Conservation (phyloP, 73 alveolate genomes). For the Paramecium octaurelia region DNA sequence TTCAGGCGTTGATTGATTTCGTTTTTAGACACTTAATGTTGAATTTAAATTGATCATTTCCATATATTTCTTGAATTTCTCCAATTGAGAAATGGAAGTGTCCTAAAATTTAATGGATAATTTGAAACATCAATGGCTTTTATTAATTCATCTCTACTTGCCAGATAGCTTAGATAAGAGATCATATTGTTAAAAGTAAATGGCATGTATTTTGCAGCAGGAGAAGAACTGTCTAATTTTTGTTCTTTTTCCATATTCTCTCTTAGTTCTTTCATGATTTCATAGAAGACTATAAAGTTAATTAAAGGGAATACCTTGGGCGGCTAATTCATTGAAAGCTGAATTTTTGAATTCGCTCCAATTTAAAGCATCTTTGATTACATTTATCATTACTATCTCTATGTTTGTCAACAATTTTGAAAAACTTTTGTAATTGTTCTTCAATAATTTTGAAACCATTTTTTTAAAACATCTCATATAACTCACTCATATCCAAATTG, state of each 20-base stretch:
- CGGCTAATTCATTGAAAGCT: slow-evolving; percentile 6
- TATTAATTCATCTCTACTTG: not conserved
- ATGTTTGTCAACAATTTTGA: slow-evolving; percentile 13
- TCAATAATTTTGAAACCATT: slow-evolving; percentile 28
- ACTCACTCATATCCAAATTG: slow-evolving; percentile 1
- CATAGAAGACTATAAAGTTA: not conserved
- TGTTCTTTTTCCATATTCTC: not conserved
- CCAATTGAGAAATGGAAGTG: not conserved
- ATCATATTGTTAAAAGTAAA: not conserved
- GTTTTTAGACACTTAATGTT: not conserved
- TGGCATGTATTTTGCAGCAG: slow-evolving; percentile 43
- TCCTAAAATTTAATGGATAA: not conserved
- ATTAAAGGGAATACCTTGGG: not conserved
- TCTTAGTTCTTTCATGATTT: slow-evolving; percentile 13
- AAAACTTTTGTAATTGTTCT: slow-evolving; percentile 8
- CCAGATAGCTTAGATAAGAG: slow-evolving; percentile 5
- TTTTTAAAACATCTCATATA: slow-evolving; percentile 34
- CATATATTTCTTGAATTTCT: not conserved
- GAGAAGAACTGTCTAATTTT: slow-evolving; percentile 1
- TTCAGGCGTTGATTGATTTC: slow-evolving; percentile 3
- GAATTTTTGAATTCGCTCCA: slow-evolving; percentile 37
- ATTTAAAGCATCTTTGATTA: not conserved
- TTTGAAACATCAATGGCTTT: not conserved
- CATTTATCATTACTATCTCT: not conserved
- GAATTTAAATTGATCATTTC: slow-evolving; percentile 16